Percentiles rank a stretch among this genome's conserved stretches.
Conservation (phyloP, 1,284 basidiomycete species). For the Trichosporon sp. region DNA sequence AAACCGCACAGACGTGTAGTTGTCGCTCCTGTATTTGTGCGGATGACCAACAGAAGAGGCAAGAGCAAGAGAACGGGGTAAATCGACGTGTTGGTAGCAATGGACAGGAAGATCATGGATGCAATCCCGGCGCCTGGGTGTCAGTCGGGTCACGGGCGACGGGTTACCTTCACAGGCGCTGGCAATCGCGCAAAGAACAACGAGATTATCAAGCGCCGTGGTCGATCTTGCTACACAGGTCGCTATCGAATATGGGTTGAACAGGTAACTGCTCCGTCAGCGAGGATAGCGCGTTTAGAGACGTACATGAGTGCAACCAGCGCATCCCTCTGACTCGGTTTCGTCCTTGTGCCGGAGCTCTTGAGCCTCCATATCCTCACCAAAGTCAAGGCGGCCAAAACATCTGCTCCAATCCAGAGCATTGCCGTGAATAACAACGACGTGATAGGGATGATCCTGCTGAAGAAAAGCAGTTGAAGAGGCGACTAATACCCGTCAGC, state of each 20-base stretch:
- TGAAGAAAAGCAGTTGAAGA: slow-evolving; percentile 70
- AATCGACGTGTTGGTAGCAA: slow-evolving; percentile 65
- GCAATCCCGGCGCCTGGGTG: slow-evolving; percentile 56
- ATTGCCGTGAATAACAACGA: slow-evolving; percentile 55
- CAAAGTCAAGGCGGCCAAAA: slow-evolving; percentile 62
- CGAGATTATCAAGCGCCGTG: slow-evolving; percentile 69
- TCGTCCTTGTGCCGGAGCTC: not conserved
- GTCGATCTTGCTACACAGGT: slow-evolving; percentile 76
- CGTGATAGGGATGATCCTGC: slow-evolving; percentile 57
- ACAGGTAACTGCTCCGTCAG: slow-evolving; percentile 61
- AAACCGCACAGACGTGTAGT: not conserved
- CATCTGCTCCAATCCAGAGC: slow-evolving; percentile 68
- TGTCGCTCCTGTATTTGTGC: not conserved
- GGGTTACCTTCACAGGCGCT: slow-evolving; percentile 63
- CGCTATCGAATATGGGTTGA: slow-evolving; percentile 81
- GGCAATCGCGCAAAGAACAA: slow-evolving; percentile 65
- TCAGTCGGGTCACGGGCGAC: not conserved
- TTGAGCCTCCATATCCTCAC: slow-evolving; percentile 15
- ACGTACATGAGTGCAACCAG: slow-evolving; percentile 60
- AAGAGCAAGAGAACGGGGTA: slow-evolving; percentile 66
- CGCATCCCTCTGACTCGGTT: not conserved
- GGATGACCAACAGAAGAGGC: slow-evolving; percentile 57
- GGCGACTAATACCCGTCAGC: slow-evolving; percentile 60
- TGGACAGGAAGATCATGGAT: slow-evolving; percentile 62
- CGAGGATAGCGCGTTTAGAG: not conserved